Conservation (phyloP, 169 alveolate genomes). For the Plasmodium reichenowi region DNA sequence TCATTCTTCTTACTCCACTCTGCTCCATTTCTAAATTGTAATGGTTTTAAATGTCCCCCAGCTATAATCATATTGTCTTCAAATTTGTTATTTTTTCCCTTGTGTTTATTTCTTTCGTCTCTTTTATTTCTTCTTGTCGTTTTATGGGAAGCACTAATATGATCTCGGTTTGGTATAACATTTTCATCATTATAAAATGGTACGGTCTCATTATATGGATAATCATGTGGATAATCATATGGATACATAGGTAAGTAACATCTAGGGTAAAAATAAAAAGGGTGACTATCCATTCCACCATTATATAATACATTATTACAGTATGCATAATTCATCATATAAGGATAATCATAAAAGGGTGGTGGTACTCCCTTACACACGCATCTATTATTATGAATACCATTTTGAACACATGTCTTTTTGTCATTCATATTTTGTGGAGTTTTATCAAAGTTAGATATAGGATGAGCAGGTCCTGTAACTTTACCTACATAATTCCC, state of each 20-base stretch:
- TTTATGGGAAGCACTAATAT: neutral
- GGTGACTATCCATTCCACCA: neutral
- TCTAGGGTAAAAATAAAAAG: conserved; percentile 3
- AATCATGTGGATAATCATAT: conserved; percentile 6
- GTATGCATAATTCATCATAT: neutral
- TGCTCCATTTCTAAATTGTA: conserved; percentile 49
- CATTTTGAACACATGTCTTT: neutral
- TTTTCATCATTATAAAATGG: neutral
- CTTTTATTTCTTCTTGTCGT: neutral
- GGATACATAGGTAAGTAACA: neutral
- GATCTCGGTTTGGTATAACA: neutral
- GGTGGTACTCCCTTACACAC: neutral
- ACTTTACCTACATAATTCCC: conserved; percentile 62
- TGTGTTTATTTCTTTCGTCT: neutral
- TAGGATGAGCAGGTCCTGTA: conserved; percentile 48
- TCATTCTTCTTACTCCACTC: conserved; percentile 64
- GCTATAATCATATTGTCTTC: conserved; percentile 15
- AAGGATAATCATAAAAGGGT: neutral
- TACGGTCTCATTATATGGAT: neutral
- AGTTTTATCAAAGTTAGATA: conserved; percentile 22
- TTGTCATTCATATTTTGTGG: conserved; percentile 26
- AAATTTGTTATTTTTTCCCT: neutral
- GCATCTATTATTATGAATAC: neutral
- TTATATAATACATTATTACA: neutral
- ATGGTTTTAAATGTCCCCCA: conserved; percentile 35